Evolutionary conservation across 345 rosid species (phyloP).

Genomic region (Citrus maxima): DNA sequence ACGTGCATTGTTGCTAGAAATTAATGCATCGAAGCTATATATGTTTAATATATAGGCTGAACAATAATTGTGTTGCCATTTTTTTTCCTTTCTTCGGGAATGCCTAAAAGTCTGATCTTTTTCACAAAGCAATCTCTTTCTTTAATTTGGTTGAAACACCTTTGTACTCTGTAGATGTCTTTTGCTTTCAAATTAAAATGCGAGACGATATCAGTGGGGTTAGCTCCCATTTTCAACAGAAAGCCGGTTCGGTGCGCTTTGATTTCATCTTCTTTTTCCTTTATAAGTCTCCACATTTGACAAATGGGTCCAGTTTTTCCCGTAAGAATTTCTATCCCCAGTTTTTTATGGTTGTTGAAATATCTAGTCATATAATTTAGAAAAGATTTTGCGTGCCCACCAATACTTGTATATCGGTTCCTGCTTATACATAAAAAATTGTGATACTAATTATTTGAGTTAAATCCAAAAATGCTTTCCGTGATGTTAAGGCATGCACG

Average conservation of each 20-base stretch:
- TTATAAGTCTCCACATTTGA: neutral
- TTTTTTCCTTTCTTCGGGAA: neutral
- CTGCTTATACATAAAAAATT: too few species aligned
- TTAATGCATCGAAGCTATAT: neutral
- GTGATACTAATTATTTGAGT: neutral
- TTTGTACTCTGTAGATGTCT: constrained; percentile 1
- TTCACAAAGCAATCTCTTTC: constrained; percentile 15
- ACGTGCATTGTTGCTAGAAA: neutral
- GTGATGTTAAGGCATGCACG: too few species aligned
- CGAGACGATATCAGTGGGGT: constrained; percentile 5
- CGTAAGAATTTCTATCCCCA: neutral
- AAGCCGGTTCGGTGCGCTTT: constrained; percentile 9
- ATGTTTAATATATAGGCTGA: neutral
- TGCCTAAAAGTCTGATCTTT: constrained; percentile 18
- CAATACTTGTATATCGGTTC: neutral
- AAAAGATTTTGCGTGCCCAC: neutral
- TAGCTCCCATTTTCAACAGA: constrained; percentile 11
- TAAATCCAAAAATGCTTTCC: neutral
- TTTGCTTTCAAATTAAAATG: constrained; percentile 22
- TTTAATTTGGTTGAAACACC: constrained; percentile 12
- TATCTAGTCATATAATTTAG: neutral
- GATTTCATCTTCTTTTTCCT: neutral
- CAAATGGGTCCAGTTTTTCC: neutral
- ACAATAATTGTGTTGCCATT: constrained; percentile 7
- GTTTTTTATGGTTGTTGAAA: neutral